Evolutionary conservation across 345 rosid species (phyloP).

Genomic region (Leavenworthia alabamica): DNA sequence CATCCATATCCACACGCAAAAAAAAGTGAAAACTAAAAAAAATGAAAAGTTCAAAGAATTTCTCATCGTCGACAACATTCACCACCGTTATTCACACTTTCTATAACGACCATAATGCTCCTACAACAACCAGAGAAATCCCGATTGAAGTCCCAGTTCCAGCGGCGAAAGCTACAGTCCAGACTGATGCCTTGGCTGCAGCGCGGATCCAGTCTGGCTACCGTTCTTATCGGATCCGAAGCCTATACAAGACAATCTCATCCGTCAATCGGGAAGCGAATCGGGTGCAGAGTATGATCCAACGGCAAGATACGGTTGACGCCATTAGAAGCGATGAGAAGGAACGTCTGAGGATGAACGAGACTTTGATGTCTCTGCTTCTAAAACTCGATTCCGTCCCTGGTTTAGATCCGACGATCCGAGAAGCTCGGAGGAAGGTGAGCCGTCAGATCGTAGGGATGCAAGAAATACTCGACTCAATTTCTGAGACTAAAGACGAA

Average conservation of each 20-base stretch:
- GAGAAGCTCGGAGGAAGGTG: slow-evolving; percentile 80
- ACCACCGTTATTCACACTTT: slow-evolving; percentile 37
- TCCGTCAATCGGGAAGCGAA: slow-evolving; percentile 53
- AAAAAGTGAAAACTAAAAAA: background rate
- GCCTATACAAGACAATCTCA: slow-evolving; percentile 47
- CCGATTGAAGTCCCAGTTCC: slow-evolving; percentile 28
- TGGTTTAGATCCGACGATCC: slow-evolving; percentile 56
- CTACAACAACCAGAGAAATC: slow-evolving; percentile 30
- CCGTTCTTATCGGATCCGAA: slow-evolving; percentile 52
- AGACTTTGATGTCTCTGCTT: slow-evolving; percentile 67
- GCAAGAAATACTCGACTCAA: slow-evolving; percentile 75
- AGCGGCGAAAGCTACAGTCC: slow-evolving; percentile 16
- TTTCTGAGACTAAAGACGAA: slow-evolving; percentile 37
- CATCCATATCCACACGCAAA: background rate
- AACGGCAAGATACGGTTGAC: slow-evolving; percentile 81
- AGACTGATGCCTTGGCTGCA: slow-evolving; percentile 38
- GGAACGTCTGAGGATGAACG: slow-evolving; percentile 73
- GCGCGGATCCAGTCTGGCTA: slow-evolving; percentile 62
- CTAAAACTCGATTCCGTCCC: slow-evolving; percentile 79
- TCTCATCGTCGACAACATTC: slow-evolving; percentile 34
- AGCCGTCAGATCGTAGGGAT: slow-evolving; percentile 76
- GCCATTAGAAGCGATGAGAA: slow-evolving; percentile 48
- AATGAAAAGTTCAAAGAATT: slow-evolving; percentile 38
- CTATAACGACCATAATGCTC: slow-evolving; percentile 32
- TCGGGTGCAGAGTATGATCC: slow-evolving; percentile 56